Percentiles rank a stretch among this genome's conserved stretches.
phyloP scores from a whole-genome alignment of 2,329 filamentous ascomycete genomes.

The Phialemoniopsis sp. region DNA sequence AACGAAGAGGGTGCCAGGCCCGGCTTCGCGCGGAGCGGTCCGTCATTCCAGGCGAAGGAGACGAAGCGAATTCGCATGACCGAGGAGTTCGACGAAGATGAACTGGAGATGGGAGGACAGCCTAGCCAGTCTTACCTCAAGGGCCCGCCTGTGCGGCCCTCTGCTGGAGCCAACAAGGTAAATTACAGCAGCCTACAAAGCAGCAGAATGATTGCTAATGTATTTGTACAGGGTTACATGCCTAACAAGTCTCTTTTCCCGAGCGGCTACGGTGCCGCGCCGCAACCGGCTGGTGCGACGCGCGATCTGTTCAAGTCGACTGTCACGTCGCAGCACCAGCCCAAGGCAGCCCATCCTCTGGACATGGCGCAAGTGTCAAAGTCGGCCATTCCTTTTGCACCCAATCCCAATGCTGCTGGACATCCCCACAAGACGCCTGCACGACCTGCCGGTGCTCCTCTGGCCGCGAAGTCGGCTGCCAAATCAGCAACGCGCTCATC shows the following conservation, averaged over 20 bases:
- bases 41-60: slow-evolving; percentile 66
- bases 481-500: slow-evolving; percentile 67
- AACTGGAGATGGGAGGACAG: slow-evolving; percentile 45
- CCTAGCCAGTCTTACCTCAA: slow-evolving; percentile 60
- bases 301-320: slow-evolving; percentile 62
- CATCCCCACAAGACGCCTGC: slow-evolving; percentile 64
- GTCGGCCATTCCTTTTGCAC: slow-evolving; percentile 84
- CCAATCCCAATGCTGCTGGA: slow-evolving; percentile 54
- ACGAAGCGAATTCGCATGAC: slow-evolving; percentile 77
- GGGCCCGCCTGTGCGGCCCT: slow-evolving; percentile 81
- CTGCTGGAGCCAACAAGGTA: slow-evolving; percentile 66
- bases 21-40: slow-evolving; percentile 34
- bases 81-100: slow-evolving; percentile 64
- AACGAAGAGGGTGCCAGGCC: slow-evolving; percentile 51
- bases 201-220: slow-evolving; percentile 24
- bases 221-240: slow-evolving; percentile 42
- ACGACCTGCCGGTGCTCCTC: slow-evolving; percentile 40
- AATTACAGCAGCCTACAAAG: slow-evolving; percentile 13
- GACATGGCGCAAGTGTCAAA: slow-evolving; percentile 87
- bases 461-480: slow-evolving; percentile 47
- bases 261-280: slow-evolving; percentile 57
- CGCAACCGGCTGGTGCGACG: slow-evolving; percentile 38
- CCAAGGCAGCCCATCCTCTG: slow-evolving; percentile 63
- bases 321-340: slow-evolving; percentile 63
- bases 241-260: slow-evolving; percentile 56